Conservation (phyloP, 306 rosid species). For the Arachis hypogaea region DNA sequence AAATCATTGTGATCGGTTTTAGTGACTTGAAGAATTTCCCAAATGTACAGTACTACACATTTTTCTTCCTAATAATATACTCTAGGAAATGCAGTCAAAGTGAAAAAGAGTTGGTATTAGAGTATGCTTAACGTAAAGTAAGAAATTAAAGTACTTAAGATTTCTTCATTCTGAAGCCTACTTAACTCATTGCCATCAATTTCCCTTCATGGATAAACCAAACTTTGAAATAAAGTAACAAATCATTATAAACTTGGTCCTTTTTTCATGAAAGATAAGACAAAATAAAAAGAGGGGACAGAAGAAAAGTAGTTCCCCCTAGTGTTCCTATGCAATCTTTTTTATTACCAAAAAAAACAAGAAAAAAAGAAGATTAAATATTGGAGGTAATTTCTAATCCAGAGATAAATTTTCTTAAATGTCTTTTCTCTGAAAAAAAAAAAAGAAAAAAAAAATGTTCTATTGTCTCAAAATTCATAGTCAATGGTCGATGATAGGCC, state of each 20-base stretch:
- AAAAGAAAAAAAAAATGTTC: background rate
- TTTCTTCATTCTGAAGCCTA: constrained; percentile 48
- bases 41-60: background rate
- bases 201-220: constrained; percentile 40
- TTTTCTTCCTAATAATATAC: background rate
- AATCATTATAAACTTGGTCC: constrained; percentile 19
- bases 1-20: constrained; percentile 16
- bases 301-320: background rate
- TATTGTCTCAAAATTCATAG: too few species aligned
- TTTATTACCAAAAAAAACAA: too few species aligned
- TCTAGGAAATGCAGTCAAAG: constrained; percentile 38
- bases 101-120: constrained; percentile 37
- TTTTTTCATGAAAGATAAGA: constrained; percentile 9
- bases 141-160: constrained; percentile 43
- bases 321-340: background rate
- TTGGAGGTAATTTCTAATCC: background rate
- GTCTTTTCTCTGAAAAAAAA: too few species aligned
- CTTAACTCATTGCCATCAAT: constrained; percentile 45
- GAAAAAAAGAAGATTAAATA: background rate
- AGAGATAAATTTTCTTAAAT: background rate
- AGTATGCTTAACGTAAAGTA: constrained; percentile 52
- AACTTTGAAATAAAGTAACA: constrained; percentile 25
- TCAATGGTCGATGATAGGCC: too few species aligned
- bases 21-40: background rate
- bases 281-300: background rate